A percentile compares a stretch with the other conserved stretches of the same genome.
Evolutionary conservation across 192 early-diverging fungal species (phyloP).

Genomic region (Podila horticola): DNA sequence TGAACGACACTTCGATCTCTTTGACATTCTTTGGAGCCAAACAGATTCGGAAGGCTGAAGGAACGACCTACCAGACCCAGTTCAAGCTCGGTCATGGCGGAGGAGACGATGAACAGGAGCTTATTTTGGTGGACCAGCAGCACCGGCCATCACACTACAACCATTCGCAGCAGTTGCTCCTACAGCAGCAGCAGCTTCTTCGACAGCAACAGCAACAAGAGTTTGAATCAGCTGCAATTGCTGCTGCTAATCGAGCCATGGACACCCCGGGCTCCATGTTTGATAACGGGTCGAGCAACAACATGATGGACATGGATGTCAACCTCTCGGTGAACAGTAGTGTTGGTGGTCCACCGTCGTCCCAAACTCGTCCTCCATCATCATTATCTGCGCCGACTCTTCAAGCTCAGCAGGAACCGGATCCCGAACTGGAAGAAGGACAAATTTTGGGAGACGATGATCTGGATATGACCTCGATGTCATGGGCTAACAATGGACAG

Average conservation of each 20-base stretch:
- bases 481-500: constrained; percentile 12
- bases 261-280: too few relatives aligned
- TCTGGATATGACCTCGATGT: constrained; percentile 20
- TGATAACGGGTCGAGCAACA: constrained; percentile 1
- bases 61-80: constrained; percentile 43
- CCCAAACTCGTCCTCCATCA: background rate
- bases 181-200: constrained; percentile 33
- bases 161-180: constrained; percentile 32
- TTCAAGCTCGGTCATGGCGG: constrained; percentile 46
- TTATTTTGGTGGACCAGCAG: constrained; percentile 31
- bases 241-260: constrained; percentile 16
- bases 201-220: constrained; percentile 25
- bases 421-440: constrained; percentile 34
- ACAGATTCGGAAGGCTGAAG: constrained; percentile 34
- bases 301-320: constrained; percentile 3
- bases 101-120: constrained; percentile 33
- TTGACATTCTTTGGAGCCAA: constrained; percentile 48
- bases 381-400: constrained; percentile 25
- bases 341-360: background rate
- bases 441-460: constrained; percentile 39
- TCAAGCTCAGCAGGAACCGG: constrained; percentile 18
- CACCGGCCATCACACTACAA: constrained; percentile 33
- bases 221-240: background rate
- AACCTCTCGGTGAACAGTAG: background rate
- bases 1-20: constrained; percentile 42